Base-by-base conservation (phyloP, 192 early-diverging fungal genomes). In the Rhizoclosmatium globosum region DNA sequence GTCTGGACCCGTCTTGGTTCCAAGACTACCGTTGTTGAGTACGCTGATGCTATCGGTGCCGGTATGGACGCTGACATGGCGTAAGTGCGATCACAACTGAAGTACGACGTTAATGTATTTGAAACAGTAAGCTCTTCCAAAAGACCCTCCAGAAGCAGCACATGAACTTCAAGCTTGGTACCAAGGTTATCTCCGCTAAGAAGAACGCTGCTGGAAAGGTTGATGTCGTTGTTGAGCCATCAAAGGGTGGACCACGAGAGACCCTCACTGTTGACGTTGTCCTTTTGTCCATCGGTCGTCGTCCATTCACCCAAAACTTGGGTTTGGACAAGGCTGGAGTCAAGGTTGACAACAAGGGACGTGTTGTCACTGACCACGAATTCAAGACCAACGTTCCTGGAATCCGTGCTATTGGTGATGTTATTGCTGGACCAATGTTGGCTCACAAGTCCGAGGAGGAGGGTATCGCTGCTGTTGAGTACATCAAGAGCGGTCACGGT, bases 401-500 rank as follows among this genome's bases (percentile, higher is more conserved):
- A 87, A 95, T 99, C 83, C 92, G 94, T 76, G 96, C 95, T 74
- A 97, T 99, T 81, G 98, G 98, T 82, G 98, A 99, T 86, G 98
- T 93, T 57, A 97, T 96, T 73, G 91, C 93, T 71, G 98, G 98
- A 72, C 93, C 96, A 66, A 99, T 99, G 98, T 91, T 99, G 82
- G 98, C 98, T 23, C 98, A 99, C 94, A 99, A 99, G 90, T 96
- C 98, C 60, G 98, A 99, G 86, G 98, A 99, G 86, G 98, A 99
- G 84, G 84, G 85, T 62, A 97, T 99, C 84, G 98, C 98, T 44
- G 95, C 93, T 71, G 95, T 93, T 74, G 98, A 99, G 85, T 91
- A 94, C 88, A 94, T 99, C 69, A 91, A 91, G 69, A 89, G 89
- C 68, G 96, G 96, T 65, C 92, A 97, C 81, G 98, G 98, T 60